These are phyloP conservation scores for Sporobolomyces roseus DNA, from an alignment of 768 basidiomycete species.

Conservation along the genomic window DNA sequence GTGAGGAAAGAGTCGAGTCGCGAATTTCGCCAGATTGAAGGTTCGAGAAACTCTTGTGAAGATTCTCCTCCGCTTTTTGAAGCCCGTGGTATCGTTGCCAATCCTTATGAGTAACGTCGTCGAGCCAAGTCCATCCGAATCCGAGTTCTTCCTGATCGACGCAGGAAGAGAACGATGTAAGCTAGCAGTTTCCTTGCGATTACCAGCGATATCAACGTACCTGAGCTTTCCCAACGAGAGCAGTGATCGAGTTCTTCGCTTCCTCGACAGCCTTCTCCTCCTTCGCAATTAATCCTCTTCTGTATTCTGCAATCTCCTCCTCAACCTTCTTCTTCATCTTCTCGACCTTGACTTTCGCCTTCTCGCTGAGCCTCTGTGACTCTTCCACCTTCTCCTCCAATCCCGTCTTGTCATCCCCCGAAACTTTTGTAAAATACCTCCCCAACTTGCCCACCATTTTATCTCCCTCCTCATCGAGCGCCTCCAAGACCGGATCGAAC, in stretches of 20 bases:
- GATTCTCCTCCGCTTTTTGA: slow-evolving; percentile 30
- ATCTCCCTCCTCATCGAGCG: slow-evolving; percentile 41
- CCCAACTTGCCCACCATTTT: slow-evolving; percentile 41
- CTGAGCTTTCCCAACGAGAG: slow-evolving; percentile 39
- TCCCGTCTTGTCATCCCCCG: slow-evolving; percentile 15
- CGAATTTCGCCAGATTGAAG: slow-evolving; percentile 27
- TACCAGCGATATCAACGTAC: neutral
- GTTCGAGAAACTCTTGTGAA: slow-evolving; percentile 12
- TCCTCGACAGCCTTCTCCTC: slow-evolving; percentile 34
- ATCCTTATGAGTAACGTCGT: slow-evolving; percentile 41
- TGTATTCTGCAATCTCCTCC: slow-evolving; percentile 39
- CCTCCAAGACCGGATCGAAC: slow-evolving; percentile 33
- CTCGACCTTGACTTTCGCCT: slow-evolving; percentile 27
- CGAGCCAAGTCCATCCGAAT: slow-evolving; percentile 41
- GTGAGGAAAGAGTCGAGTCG: slow-evolving; percentile 15
- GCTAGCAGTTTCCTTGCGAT: neutral
- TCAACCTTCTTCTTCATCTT: slow-evolving; percentile 15
- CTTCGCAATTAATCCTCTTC: neutral
- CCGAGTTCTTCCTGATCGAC: slow-evolving; percentile 38
- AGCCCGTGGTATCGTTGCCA: slow-evolving; percentile 42
- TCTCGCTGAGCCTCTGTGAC: slow-evolving; percentile 13
- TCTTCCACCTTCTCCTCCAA: slow-evolving; percentile 39
- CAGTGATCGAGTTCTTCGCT: slow-evolving; percentile 28
- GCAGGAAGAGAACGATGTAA: neutral
- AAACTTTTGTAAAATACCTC: slow-evolving; percentile 35